These are phyloP conservation scores for Morella rubra DNA, from an alignment of 306 rosid genomes.

Conservation along the genomic window DNA sequence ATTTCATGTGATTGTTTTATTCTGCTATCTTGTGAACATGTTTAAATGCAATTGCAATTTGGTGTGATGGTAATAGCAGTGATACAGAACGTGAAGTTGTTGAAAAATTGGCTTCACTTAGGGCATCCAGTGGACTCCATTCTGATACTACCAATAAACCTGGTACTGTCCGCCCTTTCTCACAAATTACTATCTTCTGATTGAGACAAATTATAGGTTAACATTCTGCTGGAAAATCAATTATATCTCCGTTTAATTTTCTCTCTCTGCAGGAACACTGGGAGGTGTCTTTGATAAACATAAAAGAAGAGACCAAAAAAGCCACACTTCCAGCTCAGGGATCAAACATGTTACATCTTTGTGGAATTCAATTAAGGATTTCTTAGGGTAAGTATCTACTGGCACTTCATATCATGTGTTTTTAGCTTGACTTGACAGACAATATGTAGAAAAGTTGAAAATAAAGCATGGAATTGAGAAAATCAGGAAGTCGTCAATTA, in stretches of 20 bases:
- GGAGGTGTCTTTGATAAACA: conserved; percentile 35
- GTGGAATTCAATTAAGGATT: conserved; percentile 60
- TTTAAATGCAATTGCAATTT: conserved; percentile 18
- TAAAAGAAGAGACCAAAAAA: conserved; percentile 28
- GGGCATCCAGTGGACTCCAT: conserved; percentile 43
- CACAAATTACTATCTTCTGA: background rate
- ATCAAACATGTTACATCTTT: conserved; percentile 33
- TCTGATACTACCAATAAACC: conserved; percentile 32
- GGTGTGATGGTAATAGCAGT: conserved; percentile 37
- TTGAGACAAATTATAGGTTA: background rate
- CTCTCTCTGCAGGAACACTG: conserved; percentile 40
- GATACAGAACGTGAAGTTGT: conserved; percentile 59
- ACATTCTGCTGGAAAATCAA: conserved; percentile 12
- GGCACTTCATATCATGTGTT: background rate
- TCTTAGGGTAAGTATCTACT: conserved; percentile 57
- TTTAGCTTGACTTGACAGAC: background rate
- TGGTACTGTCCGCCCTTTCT: conserved; percentile 38
- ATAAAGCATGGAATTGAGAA: background rate
- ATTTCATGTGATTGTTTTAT: conserved; percentile 5
- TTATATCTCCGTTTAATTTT: conserved; percentile 10
- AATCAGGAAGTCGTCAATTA: background rate
- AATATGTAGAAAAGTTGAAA: background rate
- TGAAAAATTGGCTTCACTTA: conserved; percentile 62
- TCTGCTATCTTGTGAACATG: conserved; percentile 1
- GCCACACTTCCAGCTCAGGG: conserved; percentile 34